phyloP scores from a whole-genome alignment of 257 asterid genomes.

The Striga asiatica region DNA sequence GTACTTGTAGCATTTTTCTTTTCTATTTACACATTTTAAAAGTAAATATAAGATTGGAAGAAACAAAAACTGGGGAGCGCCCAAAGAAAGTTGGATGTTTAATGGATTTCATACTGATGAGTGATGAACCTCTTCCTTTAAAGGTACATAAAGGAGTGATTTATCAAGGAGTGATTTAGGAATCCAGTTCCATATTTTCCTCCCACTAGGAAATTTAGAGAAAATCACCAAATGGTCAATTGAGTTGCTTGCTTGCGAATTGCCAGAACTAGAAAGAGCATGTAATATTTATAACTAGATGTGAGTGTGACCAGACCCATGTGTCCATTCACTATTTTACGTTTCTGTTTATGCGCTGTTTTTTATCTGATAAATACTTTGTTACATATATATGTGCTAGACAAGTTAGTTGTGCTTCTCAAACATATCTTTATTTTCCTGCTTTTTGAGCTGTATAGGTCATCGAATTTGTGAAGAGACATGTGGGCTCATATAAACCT shows the following conservation, averaged over 20 bases:
- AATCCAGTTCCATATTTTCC: background rate
- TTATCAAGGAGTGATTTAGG: no score
- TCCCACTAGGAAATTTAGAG: no score
- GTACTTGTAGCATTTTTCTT: no score
- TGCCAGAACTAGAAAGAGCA: background rate
- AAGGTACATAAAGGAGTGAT: no score
- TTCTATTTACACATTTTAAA: no score
- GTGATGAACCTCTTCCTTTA: no score
- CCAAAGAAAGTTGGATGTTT: no score
- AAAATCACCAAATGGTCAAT: no score
- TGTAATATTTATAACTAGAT: background rate
- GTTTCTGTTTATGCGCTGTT: background rate
- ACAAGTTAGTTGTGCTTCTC: constrained; percentile 9
- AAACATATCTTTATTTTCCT: background rate
- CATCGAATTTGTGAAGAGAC: constrained; percentile 65
- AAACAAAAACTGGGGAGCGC: no score
- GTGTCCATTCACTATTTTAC: background rate
- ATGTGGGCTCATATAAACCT: constrained; percentile 50
- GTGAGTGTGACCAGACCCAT: background rate
- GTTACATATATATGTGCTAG: background rate
- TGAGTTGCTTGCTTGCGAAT: constrained; percentile 1
- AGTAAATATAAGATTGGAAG: no score
- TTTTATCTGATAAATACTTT: background rate
- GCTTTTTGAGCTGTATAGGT: constrained; percentile 40
- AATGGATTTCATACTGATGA: no score